Base-by-base conservation (phyloP, 2,329 filamentous ascomycete genomes). In the Penicillium sp. region DNA sequence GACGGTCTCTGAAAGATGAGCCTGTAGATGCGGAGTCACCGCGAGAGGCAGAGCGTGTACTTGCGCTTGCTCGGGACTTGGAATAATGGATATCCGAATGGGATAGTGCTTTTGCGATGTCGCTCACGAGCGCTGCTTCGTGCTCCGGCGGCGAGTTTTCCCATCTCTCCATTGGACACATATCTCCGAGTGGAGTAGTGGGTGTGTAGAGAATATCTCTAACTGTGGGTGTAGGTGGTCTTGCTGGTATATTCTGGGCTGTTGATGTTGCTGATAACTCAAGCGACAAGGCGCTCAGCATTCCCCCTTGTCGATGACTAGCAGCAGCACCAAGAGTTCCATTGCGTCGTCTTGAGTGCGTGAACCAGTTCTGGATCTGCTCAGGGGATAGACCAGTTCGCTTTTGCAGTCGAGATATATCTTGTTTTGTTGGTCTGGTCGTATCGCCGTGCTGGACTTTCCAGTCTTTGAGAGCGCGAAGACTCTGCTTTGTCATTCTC, bases 71-170 rank as follows among this genome's bases (percentile, higher is more conserved):
- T n/a, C n/a, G 12, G 23, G 9, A 1, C n/a, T 24, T 30, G 51
- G 9, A 3, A 38, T 26, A 48, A 12, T 18, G 49, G 11, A 45
- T 38, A 52, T 52, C 48, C 5, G 55, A 49, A 16, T 53, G 43
- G 1, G 55, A 43, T 18, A 57, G 23, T 23, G 55, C 55, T 48
- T 53, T 57, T 35, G 55, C 55, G 26, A 57, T 57, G 26, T 57
- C 55, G 42, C 55, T 57, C 16, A 57, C 45, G 3, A 53, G 21
- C 20, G 55, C 55, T 3, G 55, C 55, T 53, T 57, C 55, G 26
- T 57, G 49, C 23, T 57, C 55, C 1, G 55, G 55, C 23, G 55
- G 55, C n/a, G 55, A 57, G n/a, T 57, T 57, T 24, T 53, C 51
- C 55, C 55, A 57, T n/a, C 50, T 51, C 20, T 57, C 50, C 55